Percentiles rank a stretch among this genome's conserved stretches.
phyloP scores from a whole-genome alignment of 805 yeast species.

The Wickerhamomyces pijperi region DNA sequence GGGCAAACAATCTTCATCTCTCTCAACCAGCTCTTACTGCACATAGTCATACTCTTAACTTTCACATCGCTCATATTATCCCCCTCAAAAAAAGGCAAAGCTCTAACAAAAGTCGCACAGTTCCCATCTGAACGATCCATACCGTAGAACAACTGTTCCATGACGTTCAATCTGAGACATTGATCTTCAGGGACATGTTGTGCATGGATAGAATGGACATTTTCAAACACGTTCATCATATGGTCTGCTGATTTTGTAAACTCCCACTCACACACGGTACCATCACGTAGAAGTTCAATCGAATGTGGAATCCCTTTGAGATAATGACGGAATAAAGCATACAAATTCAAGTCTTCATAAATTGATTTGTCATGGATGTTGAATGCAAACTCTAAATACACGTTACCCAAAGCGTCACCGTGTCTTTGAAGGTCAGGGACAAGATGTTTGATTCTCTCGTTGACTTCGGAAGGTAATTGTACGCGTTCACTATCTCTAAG shows the following conservation, averaged over 20 bases:
- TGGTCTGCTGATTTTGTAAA: neutral
- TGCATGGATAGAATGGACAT: neutral
- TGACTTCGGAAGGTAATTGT: neutral
- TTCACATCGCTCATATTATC: neutral
- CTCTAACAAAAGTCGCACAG: neutral
- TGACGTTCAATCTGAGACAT: neutral
- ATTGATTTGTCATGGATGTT: neutral
- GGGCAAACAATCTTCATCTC: neutral
- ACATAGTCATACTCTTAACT: neutral
- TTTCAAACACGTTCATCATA: neutral
- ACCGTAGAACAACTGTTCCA: neutral
- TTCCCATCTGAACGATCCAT: neutral
- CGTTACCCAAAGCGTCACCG: neutral
- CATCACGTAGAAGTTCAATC: neutral
- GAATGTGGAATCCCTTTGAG: neutral
- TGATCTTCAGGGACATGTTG: neutral
- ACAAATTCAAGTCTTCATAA: neutral
- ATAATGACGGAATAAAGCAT: neutral
- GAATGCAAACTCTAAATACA: neutral
- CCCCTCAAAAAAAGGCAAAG: neutral
- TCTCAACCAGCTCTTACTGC: neutral
- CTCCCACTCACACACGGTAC: neutral
- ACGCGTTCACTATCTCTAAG: neutral
- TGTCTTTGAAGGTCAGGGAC: neutral
- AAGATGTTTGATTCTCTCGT: neutral